Evolutionary conservation across 2,329 filamentous ascomycete species (phyloP).

Genomic region (Phyllosticta ampelicida): DNA sequence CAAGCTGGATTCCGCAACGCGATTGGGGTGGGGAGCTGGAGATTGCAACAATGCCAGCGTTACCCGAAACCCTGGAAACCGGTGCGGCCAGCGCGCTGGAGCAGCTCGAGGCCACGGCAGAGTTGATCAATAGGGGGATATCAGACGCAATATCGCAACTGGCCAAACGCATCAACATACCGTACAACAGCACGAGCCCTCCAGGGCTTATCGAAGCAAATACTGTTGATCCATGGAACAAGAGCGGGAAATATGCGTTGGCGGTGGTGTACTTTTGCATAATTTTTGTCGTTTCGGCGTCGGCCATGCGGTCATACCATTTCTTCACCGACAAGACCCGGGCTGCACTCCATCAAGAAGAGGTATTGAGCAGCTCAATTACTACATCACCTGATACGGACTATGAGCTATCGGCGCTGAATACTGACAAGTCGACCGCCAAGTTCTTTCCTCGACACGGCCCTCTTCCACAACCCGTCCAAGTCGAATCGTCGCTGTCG

Average conservation of each 20-base stretch:
- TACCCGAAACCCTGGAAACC: slow-evolving; percentile 4
- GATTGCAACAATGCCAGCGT: slow-evolving; percentile 5
- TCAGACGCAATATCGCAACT: slow-evolving; percentile 19
- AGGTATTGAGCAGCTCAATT: slow-evolving; percentile 56
- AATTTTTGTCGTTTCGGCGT: slow-evolving; percentile 55
- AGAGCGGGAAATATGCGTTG: slow-evolving; percentile 75
- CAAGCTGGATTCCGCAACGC: background rate
- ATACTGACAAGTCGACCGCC: slow-evolving; percentile 50
- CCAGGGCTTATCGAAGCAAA: slow-evolving; percentile 44
- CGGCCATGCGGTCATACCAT: slow-evolving; percentile 68
- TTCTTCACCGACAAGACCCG: slow-evolving; percentile 90
- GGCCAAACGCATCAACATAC: slow-evolving; percentile 43
- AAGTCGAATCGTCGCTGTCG: slow-evolving; percentile 60
- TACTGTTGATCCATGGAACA: slow-evolving; percentile 62
- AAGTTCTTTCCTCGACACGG: slow-evolving; percentile 66
- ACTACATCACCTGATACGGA: slow-evolving; percentile 46
- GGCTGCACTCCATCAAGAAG: slow-evolving; percentile 78
- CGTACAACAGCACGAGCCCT: slow-evolving; percentile 45
- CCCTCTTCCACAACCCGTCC: slow-evolving; percentile 47
- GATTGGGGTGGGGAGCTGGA: background rate
- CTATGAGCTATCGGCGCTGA: slow-evolving; percentile 50
- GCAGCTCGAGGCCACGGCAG: slow-evolving; percentile 2
- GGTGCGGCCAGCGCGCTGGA: background rate
- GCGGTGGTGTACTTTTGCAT: slow-evolving; percentile 85
- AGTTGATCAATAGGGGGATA: background rate